Evolutionary conservation across 2,329 filamentous ascomycete genomes (phyloP).

Genomic region (Chaetomium strumarium): DNA sequence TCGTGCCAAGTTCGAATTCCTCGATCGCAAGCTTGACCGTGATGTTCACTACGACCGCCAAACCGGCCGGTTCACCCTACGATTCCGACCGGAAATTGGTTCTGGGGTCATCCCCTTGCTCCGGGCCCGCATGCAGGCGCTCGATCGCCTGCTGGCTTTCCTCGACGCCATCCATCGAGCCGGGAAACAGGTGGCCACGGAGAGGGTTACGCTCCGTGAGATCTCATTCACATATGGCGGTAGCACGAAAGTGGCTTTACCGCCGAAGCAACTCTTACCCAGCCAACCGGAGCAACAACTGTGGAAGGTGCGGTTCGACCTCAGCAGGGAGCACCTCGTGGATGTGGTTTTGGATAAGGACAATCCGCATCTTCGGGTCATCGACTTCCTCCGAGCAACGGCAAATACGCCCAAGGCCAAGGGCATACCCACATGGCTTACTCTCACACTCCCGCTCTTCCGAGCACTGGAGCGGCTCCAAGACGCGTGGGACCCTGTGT

Average conservation of each 20-base stretch:
- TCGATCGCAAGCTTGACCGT: slow-evolving; percentile 50
- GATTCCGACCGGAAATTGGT: slow-evolving; percentile 53
- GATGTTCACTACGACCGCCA: slow-evolving; percentile 57
- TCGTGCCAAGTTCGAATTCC: slow-evolving; percentile 48
- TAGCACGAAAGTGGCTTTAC: not conserved
- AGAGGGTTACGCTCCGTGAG: slow-evolving; percentile 54
- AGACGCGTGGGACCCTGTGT: slow-evolving; percentile 41
- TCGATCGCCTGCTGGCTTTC: slow-evolving; percentile 66
- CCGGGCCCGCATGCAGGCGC: slow-evolving; percentile 53
- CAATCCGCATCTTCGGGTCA: slow-evolving; percentile 63
- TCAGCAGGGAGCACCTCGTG: slow-evolving; percentile 47
- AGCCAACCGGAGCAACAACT: slow-evolving; percentile 22
- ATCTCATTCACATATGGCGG: slow-evolving; percentile 63
- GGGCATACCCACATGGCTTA: slow-evolving; percentile 49
- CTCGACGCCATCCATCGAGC: slow-evolving; percentile 58
- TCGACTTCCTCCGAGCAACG: slow-evolving; percentile 51
- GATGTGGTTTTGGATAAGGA: slow-evolving; percentile 52
- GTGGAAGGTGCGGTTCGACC: slow-evolving; percentile 54
- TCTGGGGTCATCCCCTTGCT: slow-evolving; percentile 54
- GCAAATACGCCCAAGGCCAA: slow-evolving; percentile 52
- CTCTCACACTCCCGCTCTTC: slow-evolving; percentile 59
- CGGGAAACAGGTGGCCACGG: slow-evolving; percentile 48
- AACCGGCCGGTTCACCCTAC: slow-evolving; percentile 58
- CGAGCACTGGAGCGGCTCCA: slow-evolving; percentile 57
- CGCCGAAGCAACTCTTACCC: not conserved